Evolutionary conservation across 2,329 filamentous ascomycete species (phyloP).

Genomic region (Fusarium lyarnte): DNA sequence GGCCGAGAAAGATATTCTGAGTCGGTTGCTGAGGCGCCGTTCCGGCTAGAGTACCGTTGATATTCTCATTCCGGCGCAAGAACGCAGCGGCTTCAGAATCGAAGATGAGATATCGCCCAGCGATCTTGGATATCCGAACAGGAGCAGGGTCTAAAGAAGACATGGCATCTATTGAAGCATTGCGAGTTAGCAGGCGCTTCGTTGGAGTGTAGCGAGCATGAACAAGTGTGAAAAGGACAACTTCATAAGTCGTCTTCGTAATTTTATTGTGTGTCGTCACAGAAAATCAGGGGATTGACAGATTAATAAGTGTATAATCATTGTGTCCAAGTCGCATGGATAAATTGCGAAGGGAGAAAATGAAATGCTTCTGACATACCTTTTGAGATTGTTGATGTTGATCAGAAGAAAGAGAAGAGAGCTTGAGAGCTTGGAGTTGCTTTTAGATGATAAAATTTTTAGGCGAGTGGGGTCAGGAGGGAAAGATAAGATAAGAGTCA

Average conservation of each 20-base stretch:
- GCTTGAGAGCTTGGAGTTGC: constrained; percentile 25
- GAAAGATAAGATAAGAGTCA: constrained; percentile 21
- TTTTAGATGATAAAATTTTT: constrained; percentile 39
- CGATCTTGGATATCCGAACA: constrained; percentile 83
- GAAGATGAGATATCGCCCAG: constrained; percentile 87
- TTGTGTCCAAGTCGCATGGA: constrained; percentile 40
- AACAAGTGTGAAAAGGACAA: constrained; percentile 20
- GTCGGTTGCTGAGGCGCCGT: constrained; percentile 92
- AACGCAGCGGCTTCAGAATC: constrained; percentile 82
- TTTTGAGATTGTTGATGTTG: constrained; percentile 25
- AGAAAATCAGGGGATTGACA: constrained; percentile 68
- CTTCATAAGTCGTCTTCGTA: constrained; percentile 59
- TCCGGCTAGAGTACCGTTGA: constrained; percentile 86
- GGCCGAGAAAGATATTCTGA: constrained; percentile 91
- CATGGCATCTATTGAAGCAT: constrained; percentile 36
- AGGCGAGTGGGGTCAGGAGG: constrained; percentile 25
- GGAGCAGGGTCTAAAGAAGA: constrained; percentile 47
- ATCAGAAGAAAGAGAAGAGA: constrained; percentile 31
- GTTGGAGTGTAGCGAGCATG: constrained; percentile 9
- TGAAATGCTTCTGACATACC: constrained; percentile 32
- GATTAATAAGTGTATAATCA: constrained; percentile 65
- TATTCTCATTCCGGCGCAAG: constrained; percentile 81
- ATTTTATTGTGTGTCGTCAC: constrained; percentile 56
- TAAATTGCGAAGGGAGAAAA: not conserved
- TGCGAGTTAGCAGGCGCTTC: constrained; percentile 32